Conservation (phyloP, 306 rosid genomes). For the Dalbergia oliveri region DNA sequence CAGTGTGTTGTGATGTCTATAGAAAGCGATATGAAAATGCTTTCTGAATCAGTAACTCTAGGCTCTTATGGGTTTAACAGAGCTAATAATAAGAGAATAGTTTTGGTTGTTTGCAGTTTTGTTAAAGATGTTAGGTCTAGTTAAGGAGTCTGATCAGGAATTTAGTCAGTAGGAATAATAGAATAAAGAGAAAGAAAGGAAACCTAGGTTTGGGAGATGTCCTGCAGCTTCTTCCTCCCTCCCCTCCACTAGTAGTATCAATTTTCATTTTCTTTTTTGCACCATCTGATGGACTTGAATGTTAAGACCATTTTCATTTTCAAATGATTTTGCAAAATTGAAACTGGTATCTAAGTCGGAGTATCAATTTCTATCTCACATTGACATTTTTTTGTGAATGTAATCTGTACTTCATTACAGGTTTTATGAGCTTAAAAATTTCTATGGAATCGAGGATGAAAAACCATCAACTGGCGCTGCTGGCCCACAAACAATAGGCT, state of each 20-base stretch:
- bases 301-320: slow-evolving; percentile 15
- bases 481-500: slow-evolving; percentile 83
- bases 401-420: slow-evolving; percentile 55
- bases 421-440: slow-evolving; percentile 76
- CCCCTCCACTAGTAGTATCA: background rate
- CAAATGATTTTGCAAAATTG: slow-evolving; percentile 21
- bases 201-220: background rate
- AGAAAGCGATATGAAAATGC: slow-evolving; percentile 21
- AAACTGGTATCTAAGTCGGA: slow-evolving; percentile 20
- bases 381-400: slow-evolving; percentile 26
- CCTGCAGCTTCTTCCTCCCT: too few relatives aligned
- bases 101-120: slow-evolving; percentile 13
- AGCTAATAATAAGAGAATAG: slow-evolving; percentile 10
- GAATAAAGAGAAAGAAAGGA: slow-evolving; percentile 21
- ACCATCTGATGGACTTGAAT: slow-evolving; percentile 25
- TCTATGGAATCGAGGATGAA: slow-evolving; percentile 89
- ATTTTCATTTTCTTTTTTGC: background rate
- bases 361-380: slow-evolving; percentile 17
- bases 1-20: slow-evolving; percentile 34
- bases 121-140: slow-evolving; percentile 6
- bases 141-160: slow-evolving; percentile 2
- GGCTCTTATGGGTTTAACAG: slow-evolving; percentile 14
- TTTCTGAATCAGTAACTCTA: slow-evolving; percentile 18
- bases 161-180: slow-evolving; percentile 27
- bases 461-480: slow-evolving; percentile 55